A percentile compares a stretch with the other conserved stretches of the same genome.
These are phyloP conservation scores for Diutina sp. DNA, from an alignment of 1,139 yeast genomes.

Conservation along the genomic window DNA sequence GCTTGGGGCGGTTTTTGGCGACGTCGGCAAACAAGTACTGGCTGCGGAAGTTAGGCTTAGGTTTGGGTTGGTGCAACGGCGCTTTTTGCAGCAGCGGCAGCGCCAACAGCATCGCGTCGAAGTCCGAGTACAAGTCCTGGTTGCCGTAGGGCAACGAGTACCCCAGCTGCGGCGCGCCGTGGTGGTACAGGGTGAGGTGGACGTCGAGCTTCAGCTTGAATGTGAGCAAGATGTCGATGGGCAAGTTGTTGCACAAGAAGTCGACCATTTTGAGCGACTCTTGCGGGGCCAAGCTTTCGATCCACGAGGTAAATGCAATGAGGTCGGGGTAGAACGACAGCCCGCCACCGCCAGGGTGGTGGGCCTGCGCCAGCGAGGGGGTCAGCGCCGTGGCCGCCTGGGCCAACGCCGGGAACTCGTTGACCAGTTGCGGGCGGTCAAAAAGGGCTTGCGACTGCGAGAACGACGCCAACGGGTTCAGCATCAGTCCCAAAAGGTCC, in stretches of 20 bases:
- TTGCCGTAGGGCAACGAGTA: background rate
- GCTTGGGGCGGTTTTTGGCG: conserved; percentile 25
- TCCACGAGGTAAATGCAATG: conserved; percentile 46
- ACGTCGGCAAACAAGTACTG: conserved; percentile 17
- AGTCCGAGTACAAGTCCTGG: conserved; percentile 8
- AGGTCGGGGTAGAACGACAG: conserved; percentile 25
- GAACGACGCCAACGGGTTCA: background rate
- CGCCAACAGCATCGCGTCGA: conserved; percentile 1
- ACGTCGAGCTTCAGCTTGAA: conserved; percentile 28
- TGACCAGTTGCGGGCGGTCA: conserved; percentile 29
- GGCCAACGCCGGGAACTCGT: conserved; percentile 17
- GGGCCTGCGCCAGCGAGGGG: background rate
- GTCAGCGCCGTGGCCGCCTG: conserved; percentile 2
- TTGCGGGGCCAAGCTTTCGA: conserved; percentile 39
- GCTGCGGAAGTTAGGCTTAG: conserved; percentile 18
- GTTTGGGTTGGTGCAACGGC: conserved; percentile 24
- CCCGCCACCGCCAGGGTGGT: conserved; percentile 2
- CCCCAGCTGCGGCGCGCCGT: background rate
- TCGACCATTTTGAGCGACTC: conserved; percentile 52
- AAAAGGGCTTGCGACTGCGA: background rate
- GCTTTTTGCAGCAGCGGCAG: conserved; percentile 3
- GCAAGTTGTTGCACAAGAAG: conserved; percentile 37
- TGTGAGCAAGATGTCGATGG: conserved; percentile 33
- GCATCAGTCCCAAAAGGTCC: conserved; percentile 2
- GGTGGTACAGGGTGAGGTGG: conserved; percentile 15